Base-by-base conservation (phyloP, 495 filamentous ascomycete species). In the Usnea hakonensis region DNA sequence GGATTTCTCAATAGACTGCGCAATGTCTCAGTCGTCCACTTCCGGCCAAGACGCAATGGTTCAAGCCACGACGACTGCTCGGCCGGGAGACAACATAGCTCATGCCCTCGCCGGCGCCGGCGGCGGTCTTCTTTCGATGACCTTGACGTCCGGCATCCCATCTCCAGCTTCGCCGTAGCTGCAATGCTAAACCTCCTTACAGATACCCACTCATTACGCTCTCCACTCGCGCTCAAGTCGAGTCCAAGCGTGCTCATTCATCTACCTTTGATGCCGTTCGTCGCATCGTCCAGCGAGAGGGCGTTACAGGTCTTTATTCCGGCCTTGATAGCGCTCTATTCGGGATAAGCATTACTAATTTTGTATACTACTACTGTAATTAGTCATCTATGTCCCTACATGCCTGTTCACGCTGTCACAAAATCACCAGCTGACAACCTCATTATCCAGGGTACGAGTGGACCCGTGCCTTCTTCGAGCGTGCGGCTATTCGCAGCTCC, bases 301-400 rank as follows among this genome's bases (percentile, higher is more conserved):
- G 94, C 54, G 77, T 96, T 33, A 76, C 81, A 0, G 95, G 95
- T 17, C 82, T 99, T 5, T 97, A 94, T 72, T 84, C 91, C 5
- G 91, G 91, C 13, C 81, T 96, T 38, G 87, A 93, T 68, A 92
- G 87, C 28, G 94, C 94, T 11, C 80, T 99, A 6, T 97, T 99
- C 73, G 94, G 95, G 68, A 97, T 97, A 77, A 93, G 88, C 73
- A 87, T 99, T 62, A 99, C 94, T 60, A 99, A 99, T 75, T 97
- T 99, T 67, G 92, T 99, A 28, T 99, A 99, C 76, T 99, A 99
- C 76, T 99, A 99, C 77, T 99, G 94, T 87, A 67, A 14, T 72
- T 58, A 21, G n/a, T 35, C 28, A n/a, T 63, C 19, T 52, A 46
- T 48, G 40, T 10, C 26, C 14, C 32, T 44, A 11, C 28, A 28